These are phyloP conservation scores for Nicotiana knightiana DNA, from an alignment of 257 asterid species.

Conservation along the genomic window DNA sequence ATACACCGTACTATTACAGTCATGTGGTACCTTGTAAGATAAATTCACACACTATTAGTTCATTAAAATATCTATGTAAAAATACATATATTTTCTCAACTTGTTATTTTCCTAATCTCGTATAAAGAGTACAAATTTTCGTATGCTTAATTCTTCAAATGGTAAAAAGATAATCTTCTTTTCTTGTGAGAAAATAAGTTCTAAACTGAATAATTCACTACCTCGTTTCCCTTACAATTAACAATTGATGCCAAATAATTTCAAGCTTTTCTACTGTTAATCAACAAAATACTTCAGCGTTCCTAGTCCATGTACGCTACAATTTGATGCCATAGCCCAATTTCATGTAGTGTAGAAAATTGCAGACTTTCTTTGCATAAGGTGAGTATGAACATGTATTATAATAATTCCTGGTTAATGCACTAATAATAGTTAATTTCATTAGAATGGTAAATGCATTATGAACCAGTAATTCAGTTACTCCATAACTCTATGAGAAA, in stretches of 20 bases:
- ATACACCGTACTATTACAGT: too few relatives aligned
- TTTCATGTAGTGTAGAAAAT: neutral
- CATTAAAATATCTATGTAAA: too few relatives aligned
- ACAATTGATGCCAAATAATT: neutral
- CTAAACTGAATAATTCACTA: neutral
- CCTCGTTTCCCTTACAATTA: neutral
- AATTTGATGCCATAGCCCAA: neutral
- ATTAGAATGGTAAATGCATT: neutral
- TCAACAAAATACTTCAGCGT: neutral
- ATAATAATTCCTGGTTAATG: neutral
- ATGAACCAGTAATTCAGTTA: neutral
- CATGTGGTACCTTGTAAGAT: too few relatives aligned
- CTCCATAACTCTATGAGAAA: constrained; percentile 5
- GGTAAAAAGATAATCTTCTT: too few relatives aligned
- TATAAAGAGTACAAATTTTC: too few relatives aligned
- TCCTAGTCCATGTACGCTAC: neutral
- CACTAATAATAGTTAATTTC: neutral
- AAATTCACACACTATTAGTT: too few relatives aligned
- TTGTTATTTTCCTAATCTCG: too few relatives aligned
- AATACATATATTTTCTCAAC: too few relatives aligned
- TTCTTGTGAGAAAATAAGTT: too few relatives aligned
- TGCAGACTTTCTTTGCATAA: neutral
- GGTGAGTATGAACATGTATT: neutral
- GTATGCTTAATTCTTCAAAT: too few relatives aligned
- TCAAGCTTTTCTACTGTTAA: neutral